Base-by-base conservation (phyloP, 768 basidiomycete genomes). In the Russula olivacea region DNA sequence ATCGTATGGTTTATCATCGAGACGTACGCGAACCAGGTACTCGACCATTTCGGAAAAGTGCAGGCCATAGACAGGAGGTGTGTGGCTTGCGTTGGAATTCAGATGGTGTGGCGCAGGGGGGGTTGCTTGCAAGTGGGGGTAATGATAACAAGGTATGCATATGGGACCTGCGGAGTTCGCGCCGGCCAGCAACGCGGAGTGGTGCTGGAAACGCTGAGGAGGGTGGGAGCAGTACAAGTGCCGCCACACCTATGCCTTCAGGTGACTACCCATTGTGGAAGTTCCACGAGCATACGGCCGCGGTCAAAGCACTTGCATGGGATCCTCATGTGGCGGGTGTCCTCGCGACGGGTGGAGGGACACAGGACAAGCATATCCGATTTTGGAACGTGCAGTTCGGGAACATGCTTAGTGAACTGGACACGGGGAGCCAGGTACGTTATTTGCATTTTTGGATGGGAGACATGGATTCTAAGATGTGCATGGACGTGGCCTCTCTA, bases 91-190 rank as follows among this genome's bases (percentile, higher is more conserved):
- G 91, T 61, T 99, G 95, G 96, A 93, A 88, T 70, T 78, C 81
- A 14, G 78, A 80, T 45, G 79, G 77, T 48, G 75, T 77, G 41
- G 63, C 74, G 55, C 69, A 78, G 66, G 72, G 73, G 9, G 86
- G 86, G 9, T 80, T 80, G 34, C 81, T 99, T 4, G 96, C 96
- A 3, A 93, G 89, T 67, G 96, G 96, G 2, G 96, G 96, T 0
- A 99, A 99, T 72, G 96, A 99, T 75, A 99, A 99, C 76, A 98
- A 98, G 76, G 91, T 99, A 19, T 93, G 92, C 69, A 93, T 99
- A 58, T 99, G 95, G 92, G 94, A 98, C 71, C 76, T 93, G 59
- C 80, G 90, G 60, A 89, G 88, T 10, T 82, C 83, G 7, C 78
- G 78, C 68, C 74, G 83, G 52, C 74, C 65, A 1, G 65, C 70